phyloP scores from a whole-genome alignment of 192 early-diverging fungal species.

The Blastocladiella britannica region DNA sequence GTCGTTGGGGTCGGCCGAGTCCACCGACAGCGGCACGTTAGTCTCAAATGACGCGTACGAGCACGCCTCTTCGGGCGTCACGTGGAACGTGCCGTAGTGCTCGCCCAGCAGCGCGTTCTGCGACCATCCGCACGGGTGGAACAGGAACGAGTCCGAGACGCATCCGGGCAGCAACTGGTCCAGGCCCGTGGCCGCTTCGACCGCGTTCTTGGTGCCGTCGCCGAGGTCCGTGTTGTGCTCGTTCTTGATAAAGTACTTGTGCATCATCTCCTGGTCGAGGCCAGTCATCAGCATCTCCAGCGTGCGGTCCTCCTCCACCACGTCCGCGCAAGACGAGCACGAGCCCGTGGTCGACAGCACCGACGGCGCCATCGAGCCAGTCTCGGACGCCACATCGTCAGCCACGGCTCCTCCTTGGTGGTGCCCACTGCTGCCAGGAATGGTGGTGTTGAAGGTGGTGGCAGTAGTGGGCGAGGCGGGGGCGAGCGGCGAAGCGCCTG shows the following conservation, averaged over 20 bases:
- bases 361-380: neutral
- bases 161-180: constrained; percentile 58
- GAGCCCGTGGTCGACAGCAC: neutral
- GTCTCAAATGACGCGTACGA: constrained; percentile 99
- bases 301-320: constrained; percentile 58
- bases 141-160: constrained; percentile 68
- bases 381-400: constrained; percentile 7
- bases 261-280: constrained; percentile 57
- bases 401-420: no score
- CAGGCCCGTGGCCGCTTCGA: constrained; percentile 57
- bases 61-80: constrained; percentile 91
- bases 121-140: constrained; percentile 92
- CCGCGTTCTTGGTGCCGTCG: constrained; percentile 16
- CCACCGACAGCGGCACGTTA: constrained; percentile 48
- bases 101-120: constrained; percentile 71
- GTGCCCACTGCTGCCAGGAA: no score
- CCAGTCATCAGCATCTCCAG: constrained; percentile 94
- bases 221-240: constrained; percentile 17
- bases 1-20: constrained; percentile 9
- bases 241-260: constrained; percentile 39
- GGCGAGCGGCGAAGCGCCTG: no score
- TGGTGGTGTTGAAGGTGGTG: no score
- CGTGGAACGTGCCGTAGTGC: constrained; percentile 89
- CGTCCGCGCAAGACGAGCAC: constrained; percentile 4
- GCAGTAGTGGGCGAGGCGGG: constrained; percentile 5